Base-by-base conservation (phyloP, 345 rosid genomes). In the Crucihimalaya himalaica region DNA sequence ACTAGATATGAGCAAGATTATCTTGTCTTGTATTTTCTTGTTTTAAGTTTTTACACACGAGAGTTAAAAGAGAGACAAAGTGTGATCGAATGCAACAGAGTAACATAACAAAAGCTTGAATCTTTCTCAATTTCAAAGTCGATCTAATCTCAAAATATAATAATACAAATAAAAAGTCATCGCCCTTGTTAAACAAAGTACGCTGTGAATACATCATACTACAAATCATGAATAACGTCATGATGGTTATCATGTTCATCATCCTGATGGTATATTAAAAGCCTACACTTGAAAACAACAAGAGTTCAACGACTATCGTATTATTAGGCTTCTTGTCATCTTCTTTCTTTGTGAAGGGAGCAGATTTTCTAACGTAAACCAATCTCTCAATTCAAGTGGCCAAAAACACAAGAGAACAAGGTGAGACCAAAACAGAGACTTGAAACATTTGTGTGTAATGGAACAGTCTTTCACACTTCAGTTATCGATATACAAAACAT, bases 401-500 rank as follows among this genome's bases (percentile, higher is more conserved):
- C 50, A 16, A 46, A 7, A 73, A 21, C 63, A 32, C n/a, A 54
- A 21, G 48, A 19, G 37, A 53, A 52, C 51, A 2, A 48, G 63
- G 55, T 6, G 55, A 53, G 35, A 53, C 27, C 64, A 73, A 74
- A 74, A 56, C 78, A 56, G 56, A 71, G 76, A 34, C 48, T 60
- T 20, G 19, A 42, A 61, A 40, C 34, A 63, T 63, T 40, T 8
- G 25, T 72, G 37, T 27, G 46, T 42, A 55, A 42, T 29, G 63
- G 21, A 19, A 63, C 66, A 54, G n/a, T 72, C 70, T 72, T 11
- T 19, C 37, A 57, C 51, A 21, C 43, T 15, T 76, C 54, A 70
- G 74, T 46, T 76, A 20, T 76, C 71, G 56, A 77, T 71, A 65
- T 65, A 71, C 56, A 71, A 59, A 31, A 92, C 85, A 76, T 95